A percentile compares a stretch with the other conserved stretches of the same genome.
phyloP scores from a whole-genome alignment of 1,284 basidiomycete genomes.

The Cryptococcus jaspeensis region DNA sequence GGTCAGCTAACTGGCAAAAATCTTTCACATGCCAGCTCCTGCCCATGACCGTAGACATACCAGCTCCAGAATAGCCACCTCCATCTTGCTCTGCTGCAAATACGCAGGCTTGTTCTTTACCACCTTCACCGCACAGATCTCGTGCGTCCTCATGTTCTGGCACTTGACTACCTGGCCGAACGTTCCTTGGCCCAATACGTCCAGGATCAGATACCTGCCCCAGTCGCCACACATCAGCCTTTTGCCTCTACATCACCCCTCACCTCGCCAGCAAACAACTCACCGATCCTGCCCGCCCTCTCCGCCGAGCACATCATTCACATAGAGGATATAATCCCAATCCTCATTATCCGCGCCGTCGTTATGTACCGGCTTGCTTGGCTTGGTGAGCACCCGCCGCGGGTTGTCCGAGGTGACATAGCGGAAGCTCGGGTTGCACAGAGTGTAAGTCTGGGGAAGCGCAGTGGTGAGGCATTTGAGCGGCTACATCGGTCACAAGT shows the following conservation, averaged over 20 bases:
- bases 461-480: conserved; percentile 81
- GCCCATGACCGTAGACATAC: conserved; percentile 59
- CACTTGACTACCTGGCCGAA: conserved; percentile 99
- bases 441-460: conserved; percentile 85
- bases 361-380: conserved; percentile 88
- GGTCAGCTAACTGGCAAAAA: background rate
- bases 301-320: conserved; percentile 89
- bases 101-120: conserved; percentile 99
- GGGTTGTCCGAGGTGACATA: conserved; percentile 93
- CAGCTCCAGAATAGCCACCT: conserved; percentile 94
- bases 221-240: conserved; percentile 6
- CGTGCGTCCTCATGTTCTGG: conserved; percentile 98
- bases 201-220: conserved; percentile 88
- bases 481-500: conserved; percentile 58
- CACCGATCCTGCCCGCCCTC: conserved; percentile 84
- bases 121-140: conserved; percentile 97
- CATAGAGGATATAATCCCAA: conserved; percentile 95
- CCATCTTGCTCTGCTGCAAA: conserved; percentile 99
- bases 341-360: conserved; percentile 96
- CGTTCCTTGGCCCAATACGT: conserved; percentile 96
- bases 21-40: background rate
- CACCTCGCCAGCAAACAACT: conserved; percentile 42
- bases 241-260: background rate
- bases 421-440: conserved; percentile 87
- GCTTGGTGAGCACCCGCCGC: conserved; percentile 89